Base-by-base conservation (phyloP, 805 yeast genomes). In the Pichia membranifaciens region DNA sequence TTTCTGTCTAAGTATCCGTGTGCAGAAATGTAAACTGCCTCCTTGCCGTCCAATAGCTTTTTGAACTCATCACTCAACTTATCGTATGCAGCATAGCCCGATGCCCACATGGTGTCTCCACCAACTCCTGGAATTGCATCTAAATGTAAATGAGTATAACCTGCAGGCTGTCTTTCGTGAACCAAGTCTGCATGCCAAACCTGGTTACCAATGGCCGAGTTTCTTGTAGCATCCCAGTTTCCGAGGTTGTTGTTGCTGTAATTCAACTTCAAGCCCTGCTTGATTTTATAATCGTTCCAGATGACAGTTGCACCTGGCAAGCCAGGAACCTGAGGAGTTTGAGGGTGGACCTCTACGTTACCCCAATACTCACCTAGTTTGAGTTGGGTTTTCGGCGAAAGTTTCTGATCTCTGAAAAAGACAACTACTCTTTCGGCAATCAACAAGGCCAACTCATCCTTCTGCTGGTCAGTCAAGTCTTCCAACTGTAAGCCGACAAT, bases 71-170 rank as follows among this genome's bases (percentile, higher is more conserved):
- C 76, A 10, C 79, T 74, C 47, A 78, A 64, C 59, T 74, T 74
- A 53, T 78, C 81, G 56, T 73, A 78, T 23, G 81, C 78, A 32
- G 71, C 81, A 54, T 76, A 77, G n/a, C 81, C 81, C 33, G 78
- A 72, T 4, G 74, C 60, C 78, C 79, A 77, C 7, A 68, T 51
- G 6, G 82, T 78, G 56, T 78, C 82, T 51, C 82, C 82, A 45
- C 81, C 82, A 36, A 71, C 72, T 1, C 51, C 54, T 16, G 78
- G 78, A 54, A 74, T 65, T n/a, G 75, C 64, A 56, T 76, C 78
- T 53, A 72, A 67, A 54, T 76, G 77, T 54, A 80, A 66, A 51
- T 72, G 75, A 4, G 84, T 77, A 53, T 73, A 65, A 20, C 78
- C 80, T 2, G 83, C 75, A 5, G 83, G 82, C 47, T 75, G 76